Evolutionary conservation across 345 rosid species (phyloP), one percentile per base, ranked within the genome.

Genomic region (Corymbia maculata): DNA sequence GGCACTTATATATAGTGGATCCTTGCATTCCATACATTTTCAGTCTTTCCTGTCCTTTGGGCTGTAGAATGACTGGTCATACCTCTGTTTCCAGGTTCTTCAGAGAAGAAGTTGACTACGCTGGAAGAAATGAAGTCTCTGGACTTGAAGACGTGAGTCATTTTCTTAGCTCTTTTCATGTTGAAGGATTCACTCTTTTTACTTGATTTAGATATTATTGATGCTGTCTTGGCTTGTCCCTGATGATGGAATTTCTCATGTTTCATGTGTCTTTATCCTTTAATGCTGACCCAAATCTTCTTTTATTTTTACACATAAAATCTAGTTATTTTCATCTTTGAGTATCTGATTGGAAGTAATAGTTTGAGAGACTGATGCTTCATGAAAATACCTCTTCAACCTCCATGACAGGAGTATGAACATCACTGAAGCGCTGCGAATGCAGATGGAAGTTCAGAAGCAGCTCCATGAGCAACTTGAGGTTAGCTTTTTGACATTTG

Each of bases 401-500:
- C 47, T 45, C 16, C 64, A 86, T 85, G 51, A 85, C 94, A 95
- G 96, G 92, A 93, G 92, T 89, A 90, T 92, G 85, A 94, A 93
- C 86, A 91, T 95, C 88, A 95, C 97, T 32, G 98, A 96, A 94
- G 97, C 99, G 59, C 91, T 97, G 92, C 92, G 96, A 85, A 86
- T 97, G 93, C 99, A 97, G 92, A 93, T 97, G 97, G 95, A 96
- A 92, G 98, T 97, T 90, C 99, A 97, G 91, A 97, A 96, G 94
- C 95, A 85, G 86, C 98, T 97, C 87, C 99, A 97, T 55, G 99
- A 96, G 92, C 99, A 97, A 90, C 98, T 96, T 88, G 99, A 97
- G 98, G 99, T 96, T 89, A 89, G 88, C 80, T 79, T 55, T 36
- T 61, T 86, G 49, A 28, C 30, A 82, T 87, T 89, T 19, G 17